Conservation (phyloP, 495 filamentous ascomycete genomes). For the Recurvomyces mirabilis region DNA sequence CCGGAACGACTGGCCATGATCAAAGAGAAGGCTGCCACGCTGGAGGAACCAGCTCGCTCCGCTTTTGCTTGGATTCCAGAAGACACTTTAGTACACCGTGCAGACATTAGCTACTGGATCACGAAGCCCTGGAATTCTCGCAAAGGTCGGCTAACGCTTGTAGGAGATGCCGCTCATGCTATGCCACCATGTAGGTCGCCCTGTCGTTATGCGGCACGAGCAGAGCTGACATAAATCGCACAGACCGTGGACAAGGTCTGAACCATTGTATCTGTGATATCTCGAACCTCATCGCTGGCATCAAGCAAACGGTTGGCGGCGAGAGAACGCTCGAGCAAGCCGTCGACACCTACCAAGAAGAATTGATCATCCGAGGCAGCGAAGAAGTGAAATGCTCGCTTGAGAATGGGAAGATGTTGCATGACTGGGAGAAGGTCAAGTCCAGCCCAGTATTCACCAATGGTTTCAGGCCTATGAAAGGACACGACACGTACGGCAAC, state of each 20-base stretch:
- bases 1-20: slow-evolving; percentile 30
- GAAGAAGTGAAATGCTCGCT: slow-evolving; percentile 5
- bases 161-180: slow-evolving; percentile 51
- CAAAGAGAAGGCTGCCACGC: slow-evolving; percentile 28
- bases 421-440: slow-evolving; percentile 10
- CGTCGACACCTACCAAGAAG: slow-evolving; percentile 1
- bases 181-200: slow-evolving; percentile 37
- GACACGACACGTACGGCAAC: not conserved
- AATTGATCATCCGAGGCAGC: slow-evolving; percentile 2
- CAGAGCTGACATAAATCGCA: not conserved
- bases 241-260: slow-evolving; percentile 44
- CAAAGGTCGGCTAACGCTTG: slow-evolving; percentile 38
- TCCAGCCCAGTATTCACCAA: slow-evolving; percentile 7
- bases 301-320: not conserved
- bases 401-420: slow-evolving; percentile 2
- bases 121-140: slow-evolving; percentile 39
- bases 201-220: not conserved
- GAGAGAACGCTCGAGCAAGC: not conserved
- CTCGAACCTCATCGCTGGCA: slow-evolving; percentile 25
- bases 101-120: slow-evolving; percentile 33
- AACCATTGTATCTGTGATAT: slow-evolving; percentile 41
- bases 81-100: slow-evolving; percentile 33
- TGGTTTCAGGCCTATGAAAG: not conserved
- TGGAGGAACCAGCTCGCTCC: slow-evolving; percentile 34
- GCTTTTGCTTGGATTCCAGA: slow-evolving; percentile 36